Percentiles rank a stretch among this genome's conserved stretches.
Conservation (phyloP, 192 early-diverging fungal species). For the Mortierella antarctica region DNA sequence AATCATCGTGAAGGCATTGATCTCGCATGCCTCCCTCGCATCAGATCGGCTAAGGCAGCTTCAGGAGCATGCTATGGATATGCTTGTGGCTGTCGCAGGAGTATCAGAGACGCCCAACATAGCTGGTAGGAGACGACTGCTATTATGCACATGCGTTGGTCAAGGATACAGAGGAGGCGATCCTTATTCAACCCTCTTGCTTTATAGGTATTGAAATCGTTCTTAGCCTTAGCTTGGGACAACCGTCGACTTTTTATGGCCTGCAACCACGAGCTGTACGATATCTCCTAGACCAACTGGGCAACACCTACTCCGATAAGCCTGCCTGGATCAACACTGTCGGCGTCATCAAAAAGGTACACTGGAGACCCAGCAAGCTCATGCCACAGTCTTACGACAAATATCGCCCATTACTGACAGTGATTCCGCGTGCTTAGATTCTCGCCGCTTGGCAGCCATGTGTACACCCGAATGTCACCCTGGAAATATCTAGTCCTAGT, state of each 20-base stretch:
- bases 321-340: slow-evolving; percentile 9
- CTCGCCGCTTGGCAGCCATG: slow-evolving; percentile 17
- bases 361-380: not conserved
- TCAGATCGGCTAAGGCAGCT: slow-evolving; percentile 9
- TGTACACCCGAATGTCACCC: slow-evolving; percentile 15
- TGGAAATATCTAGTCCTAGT: slow-evolving; percentile 18
- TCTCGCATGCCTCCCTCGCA: not conserved
- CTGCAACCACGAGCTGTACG: slow-evolving; percentile 34
- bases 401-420: slow-evolving; percentile 13
- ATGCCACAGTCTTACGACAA: not conserved
- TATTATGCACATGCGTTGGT: not conserved
- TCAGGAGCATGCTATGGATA: slow-evolving; percentile 9
- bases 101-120: not conserved
- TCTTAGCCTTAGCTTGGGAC: slow-evolving; percentile 35
- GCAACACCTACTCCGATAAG: slow-evolving; percentile 7
- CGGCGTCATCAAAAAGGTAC: slow-evolving; percentile 27
- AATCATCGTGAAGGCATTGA: slow-evolving; percentile 27
- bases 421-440: slow-evolving; percentile 17
- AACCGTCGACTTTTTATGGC: slow-evolving; percentile 21
- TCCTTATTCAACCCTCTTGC: not conserved
- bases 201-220: slow-evolving; percentile 53
- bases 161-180: no score
- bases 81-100: slow-evolving; percentile 8
- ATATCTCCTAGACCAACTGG: slow-evolving; percentile 41
- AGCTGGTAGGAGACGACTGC: slow-evolving; percentile 3